Evolutionary conservation across 371 early-diverging fungal genomes (phyloP), one percentile per base, ranked within the genome.

Genomic region (Rhizopus sp.): DNA sequence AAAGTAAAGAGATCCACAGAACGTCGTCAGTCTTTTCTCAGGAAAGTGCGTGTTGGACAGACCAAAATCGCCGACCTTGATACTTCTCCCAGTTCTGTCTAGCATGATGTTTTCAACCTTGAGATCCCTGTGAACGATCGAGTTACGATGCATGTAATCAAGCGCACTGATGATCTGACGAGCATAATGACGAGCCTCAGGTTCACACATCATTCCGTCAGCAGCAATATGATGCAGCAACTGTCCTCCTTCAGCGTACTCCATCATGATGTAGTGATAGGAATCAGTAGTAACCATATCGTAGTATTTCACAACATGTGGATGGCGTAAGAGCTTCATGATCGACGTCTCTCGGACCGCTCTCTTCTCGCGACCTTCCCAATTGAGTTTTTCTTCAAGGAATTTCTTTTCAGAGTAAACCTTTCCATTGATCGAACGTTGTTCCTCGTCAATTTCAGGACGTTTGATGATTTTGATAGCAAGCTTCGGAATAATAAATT

Each of bases 51-150:
- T 73, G 65, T 96, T 97, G 31, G 94, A 89, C 15, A 99, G 81
- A 0, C 99, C 99, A 87, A 98, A 98, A 72, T 98, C 99, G 55
- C 94, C 90, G 12, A 95, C 84, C 64, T 94, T 93, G 66, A 93
- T 84, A 57, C 84, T 81, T 91, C 95, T 69, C 29, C 91, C 94
- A 33, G 83, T 69, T 58, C 85, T 82, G 31, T 89, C 86, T n/a
- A 98, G 86, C 42, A 96, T 62, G 56, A 98, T 94, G 68, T 98
- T 98, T 75, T 98, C 98, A 55, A 96, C 94, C 72, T 98, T 97
- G 41, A 97, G 78, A 70, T 97, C 98, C 69, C 99, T 84, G 64
- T 99, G 99, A 7, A 96, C 98, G 50, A 99, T 93, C 4, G 90
- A 91, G 75, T 98, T 96, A 44, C 83, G 82, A 63, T 99, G 99